Evolutionary conservation across 2,329 filamentous ascomycete species (phyloP).

Genomic region (Penicillium sumatraense): DNA sequence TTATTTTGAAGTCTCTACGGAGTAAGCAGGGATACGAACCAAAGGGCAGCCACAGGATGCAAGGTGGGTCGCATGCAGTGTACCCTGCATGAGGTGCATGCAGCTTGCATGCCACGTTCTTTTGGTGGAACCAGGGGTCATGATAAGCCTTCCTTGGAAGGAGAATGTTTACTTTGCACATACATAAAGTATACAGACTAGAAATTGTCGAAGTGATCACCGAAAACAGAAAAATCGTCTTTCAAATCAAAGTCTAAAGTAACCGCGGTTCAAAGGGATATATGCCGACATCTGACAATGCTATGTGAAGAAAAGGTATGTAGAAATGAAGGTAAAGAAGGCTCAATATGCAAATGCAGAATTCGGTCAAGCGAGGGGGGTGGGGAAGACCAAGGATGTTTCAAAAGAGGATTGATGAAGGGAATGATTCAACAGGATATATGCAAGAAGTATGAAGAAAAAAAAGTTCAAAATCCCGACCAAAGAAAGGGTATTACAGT

Average conservation of each 20-base stretch:
- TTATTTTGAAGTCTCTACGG: no score
- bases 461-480: slow-evolving; percentile 2
- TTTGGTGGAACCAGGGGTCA: not conserved
- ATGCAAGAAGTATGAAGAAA: slow-evolving; percentile 19
- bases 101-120: not conserved
- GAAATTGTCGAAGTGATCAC: no score
- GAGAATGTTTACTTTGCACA: no score
- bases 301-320: slow-evolving; percentile 7
- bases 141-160: no score
- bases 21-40: not conserved
- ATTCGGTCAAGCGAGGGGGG: slow-evolving; percentile 6
- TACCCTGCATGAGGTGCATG: not conserved
- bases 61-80: not conserved
- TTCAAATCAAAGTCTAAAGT: slow-evolving; percentile 5
- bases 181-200: no score
- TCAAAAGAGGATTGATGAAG: slow-evolving; percentile 4
- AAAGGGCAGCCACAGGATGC: not conserved
- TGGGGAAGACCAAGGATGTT: not conserved
- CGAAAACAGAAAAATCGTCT: not conserved
- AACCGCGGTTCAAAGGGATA: slow-evolving; percentile 6
- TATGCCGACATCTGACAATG: slow-evolving; percentile 5
- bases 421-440: slow-evolving; percentile 16
- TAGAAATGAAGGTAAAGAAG: slow-evolving; percentile 3
- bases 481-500: slow-evolving; percentile 21
- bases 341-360: slow-evolving; percentile 27